A percentile compares a stretch with the other conserved stretches of the same genome.
These are phyloP conservation scores for Beauveria medogensis DNA, from an alignment of 2,329 filamentous ascomycete species.

Conservation along the genomic window DNA sequence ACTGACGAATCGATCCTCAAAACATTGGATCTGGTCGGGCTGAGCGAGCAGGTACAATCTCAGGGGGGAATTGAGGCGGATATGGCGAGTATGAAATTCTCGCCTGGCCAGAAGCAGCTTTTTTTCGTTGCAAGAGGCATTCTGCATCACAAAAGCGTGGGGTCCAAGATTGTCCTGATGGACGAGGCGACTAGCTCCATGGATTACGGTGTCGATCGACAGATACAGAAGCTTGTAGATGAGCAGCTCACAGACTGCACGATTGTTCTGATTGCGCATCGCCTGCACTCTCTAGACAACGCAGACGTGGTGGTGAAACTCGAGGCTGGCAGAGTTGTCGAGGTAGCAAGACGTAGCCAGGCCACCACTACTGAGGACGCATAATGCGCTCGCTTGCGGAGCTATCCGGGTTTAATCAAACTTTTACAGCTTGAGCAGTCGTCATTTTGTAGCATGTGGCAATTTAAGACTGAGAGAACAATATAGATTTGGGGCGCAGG, in stretches of 20 bases:
- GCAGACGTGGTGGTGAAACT: neutral
- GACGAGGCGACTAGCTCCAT: constrained; percentile 3
- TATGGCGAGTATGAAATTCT: neutral
- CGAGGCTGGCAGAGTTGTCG: neutral
- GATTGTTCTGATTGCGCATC: neutral
- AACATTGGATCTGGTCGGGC: neutral
- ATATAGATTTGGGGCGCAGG: no score
- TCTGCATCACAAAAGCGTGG: neutral
- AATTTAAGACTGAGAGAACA: no score
- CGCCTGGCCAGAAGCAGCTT: neutral
- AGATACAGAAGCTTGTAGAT: neutral
- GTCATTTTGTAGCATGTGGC: no score
- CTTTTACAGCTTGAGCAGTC: no score
- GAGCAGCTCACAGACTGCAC: neutral
- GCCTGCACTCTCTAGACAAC: constrained; percentile 1
- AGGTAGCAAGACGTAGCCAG: neutral
- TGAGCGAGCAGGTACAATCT: constrained; percentile 11
- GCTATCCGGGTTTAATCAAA: no score
- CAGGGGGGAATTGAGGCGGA: neutral
- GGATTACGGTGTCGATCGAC: neutral
- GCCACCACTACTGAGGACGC: no score
- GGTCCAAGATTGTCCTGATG: neutral
- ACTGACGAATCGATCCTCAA: neutral
- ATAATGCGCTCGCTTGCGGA: no score
- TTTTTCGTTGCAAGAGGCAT: neutral